phyloP scores from a whole-genome alignment of 1,139 yeast species.

The Tardiomyces digboiensis region DNA sequence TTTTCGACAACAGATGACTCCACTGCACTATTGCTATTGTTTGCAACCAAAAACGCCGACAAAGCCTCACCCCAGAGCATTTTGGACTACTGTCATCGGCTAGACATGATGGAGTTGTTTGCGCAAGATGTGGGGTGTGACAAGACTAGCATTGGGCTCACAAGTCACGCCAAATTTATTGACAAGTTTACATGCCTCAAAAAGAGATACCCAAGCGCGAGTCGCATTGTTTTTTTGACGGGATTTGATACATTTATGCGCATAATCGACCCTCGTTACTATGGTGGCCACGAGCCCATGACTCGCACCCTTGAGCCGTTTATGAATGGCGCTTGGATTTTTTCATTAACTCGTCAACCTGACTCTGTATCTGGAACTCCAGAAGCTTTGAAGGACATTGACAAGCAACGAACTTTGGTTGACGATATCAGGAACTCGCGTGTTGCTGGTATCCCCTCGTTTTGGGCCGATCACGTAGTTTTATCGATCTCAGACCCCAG shows the following conservation, averaged over 20 bases:
- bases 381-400: constrained; percentile 13
- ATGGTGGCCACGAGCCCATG: constrained; percentile 35
- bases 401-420: constrained; percentile 26
- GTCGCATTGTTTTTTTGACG: constrained; percentile 40
- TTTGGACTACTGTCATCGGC: constrained; percentile 33
- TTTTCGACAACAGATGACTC: constrained; percentile 4
- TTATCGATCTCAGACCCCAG: constrained; percentile 24
- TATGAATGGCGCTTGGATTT: constrained; percentile 42
- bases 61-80: constrained; percentile 34
- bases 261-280: constrained; percentile 64
- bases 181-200: constrained; percentile 43
- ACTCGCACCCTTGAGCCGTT: constrained; percentile 41
- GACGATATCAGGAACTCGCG: constrained; percentile 33
- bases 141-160: constrained; percentile 40
- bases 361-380: constrained; percentile 21
- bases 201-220: constrained; percentile 4
- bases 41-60: constrained; percentile 78
- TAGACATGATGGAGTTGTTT: constrained; percentile 60
- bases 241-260: constrained; percentile 78
- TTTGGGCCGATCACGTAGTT: constrained; percentile 37
- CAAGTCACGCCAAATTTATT: constrained; percentile 54
- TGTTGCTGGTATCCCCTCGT: constrained; percentile 37
- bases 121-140: constrained; percentile 33
- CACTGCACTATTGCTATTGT: constrained; percentile 32
- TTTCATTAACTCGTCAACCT: constrained; percentile 52